A percentile compares a stretch with the other conserved stretches of the same genome.
These are phyloP conservation scores for Apiotrichum porosum DNA, from an alignment of 1,284 basidiomycete genomes.

Conservation along the genomic window DNA sequence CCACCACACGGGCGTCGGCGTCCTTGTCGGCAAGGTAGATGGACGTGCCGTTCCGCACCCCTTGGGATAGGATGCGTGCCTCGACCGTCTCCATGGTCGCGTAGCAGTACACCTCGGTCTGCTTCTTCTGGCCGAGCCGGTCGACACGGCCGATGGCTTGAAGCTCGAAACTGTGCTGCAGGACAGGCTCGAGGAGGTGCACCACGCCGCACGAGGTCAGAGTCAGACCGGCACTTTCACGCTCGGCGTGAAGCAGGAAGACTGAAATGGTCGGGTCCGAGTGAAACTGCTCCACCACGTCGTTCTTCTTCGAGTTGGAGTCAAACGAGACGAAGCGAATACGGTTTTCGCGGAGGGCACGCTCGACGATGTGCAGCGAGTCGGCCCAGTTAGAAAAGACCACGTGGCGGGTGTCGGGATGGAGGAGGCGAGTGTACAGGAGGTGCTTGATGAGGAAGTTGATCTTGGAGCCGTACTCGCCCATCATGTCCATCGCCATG, in stretches of 20 bases:
- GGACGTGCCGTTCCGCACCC: constrained; percentile 41
- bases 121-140: constrained; percentile 34
- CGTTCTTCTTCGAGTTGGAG: constrained; percentile 24
- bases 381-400: constrained; percentile 48
- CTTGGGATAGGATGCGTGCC: constrained; percentile 39
- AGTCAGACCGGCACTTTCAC: constrained; percentile 46
- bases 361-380: constrained; percentile 42
- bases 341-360: constrained; percentile 33
- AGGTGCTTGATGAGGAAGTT: constrained; percentile 46
- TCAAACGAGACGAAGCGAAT: constrained; percentile 40
- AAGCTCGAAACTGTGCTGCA: constrained; percentile 47
- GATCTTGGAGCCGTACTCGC: constrained; percentile 48
- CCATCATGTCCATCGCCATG: constrained; percentile 36
- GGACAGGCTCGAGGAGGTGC: constrained; percentile 48
- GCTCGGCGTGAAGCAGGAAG: constrained; percentile 47
- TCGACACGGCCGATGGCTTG: constrained; percentile 33
- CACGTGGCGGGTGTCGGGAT: constrained; percentile 38
- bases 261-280: constrained; percentile 40
- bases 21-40: constrained; percentile 40
- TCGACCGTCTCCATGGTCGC: constrained; percentile 46
- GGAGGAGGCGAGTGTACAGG: constrained; percentile 22
- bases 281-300: constrained; percentile 39
- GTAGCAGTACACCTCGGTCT: constrained; percentile 47
- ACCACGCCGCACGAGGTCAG: constrained; percentile 45
- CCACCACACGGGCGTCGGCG: constrained; percentile 25